These are phyloP conservation scores for Podila horticola DNA, from an alignment of 192 early-diverging fungal genomes.

Conservation along the genomic window DNA sequence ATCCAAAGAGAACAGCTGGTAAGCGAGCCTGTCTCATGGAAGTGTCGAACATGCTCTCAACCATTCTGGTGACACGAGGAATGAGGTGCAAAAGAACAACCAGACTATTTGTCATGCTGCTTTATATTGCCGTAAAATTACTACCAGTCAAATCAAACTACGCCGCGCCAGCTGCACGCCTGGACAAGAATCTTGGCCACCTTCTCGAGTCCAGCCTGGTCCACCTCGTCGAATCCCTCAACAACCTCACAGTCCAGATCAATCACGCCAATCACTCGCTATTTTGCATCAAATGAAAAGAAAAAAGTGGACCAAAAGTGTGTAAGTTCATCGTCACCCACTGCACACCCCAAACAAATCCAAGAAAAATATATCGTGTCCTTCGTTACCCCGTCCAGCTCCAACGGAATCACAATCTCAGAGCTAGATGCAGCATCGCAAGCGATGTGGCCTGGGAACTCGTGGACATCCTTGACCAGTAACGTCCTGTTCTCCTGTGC, in stretches of 20 bases:
- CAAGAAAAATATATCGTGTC: neutral
- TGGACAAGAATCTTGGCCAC: constrained; percentile 67
- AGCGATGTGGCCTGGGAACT: constrained; percentile 90
- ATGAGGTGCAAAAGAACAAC: too few relatives aligned
- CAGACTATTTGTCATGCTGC: too few relatives aligned
- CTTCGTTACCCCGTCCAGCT: constrained; percentile 54
- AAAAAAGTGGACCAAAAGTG: neutral
- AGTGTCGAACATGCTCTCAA: too few relatives aligned
- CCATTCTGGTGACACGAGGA: too few relatives aligned
- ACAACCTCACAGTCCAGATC: constrained; percentile 74
- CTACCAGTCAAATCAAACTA: neutral
- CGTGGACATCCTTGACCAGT: constrained; percentile 83
- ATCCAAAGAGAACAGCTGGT: too few relatives aligned
- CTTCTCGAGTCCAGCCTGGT: constrained; percentile 72
- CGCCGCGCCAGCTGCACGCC: constrained; percentile 53
- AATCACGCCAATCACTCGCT: constrained; percentile 72
- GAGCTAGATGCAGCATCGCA: constrained; percentile 87
- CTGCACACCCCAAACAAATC: constrained; percentile 12
- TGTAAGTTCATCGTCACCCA: neutral
- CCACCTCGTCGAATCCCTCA: constrained; percentile 75
- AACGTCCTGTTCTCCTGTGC: constrained; percentile 65
- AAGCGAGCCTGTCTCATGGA: too few relatives aligned
- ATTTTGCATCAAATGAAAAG: neutral
- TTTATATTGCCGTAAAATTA: too few relatives aligned
- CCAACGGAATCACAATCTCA: constrained; percentile 89